Base-by-base conservation (phyloP, 2,329 filamentous ascomycete species). In the Leptographium wingfieldii region DNA sequence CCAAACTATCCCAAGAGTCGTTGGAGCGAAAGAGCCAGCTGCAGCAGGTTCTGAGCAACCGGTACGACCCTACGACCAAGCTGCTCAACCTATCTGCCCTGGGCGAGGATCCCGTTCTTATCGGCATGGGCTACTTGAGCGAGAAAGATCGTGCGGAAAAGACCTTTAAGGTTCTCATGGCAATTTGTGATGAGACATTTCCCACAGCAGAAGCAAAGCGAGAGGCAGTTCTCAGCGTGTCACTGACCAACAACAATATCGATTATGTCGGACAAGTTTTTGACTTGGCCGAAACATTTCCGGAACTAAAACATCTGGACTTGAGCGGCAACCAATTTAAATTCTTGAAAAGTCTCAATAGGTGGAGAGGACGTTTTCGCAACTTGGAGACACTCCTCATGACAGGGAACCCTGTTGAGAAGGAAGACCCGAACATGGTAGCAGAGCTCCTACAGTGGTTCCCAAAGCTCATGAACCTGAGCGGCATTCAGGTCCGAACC, bases 111-210 rank as follows among this genome's bases (percentile, higher is more conserved):
- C 74, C 83, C 2, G 82, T 85, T 61, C 80, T 97, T 5, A 77
- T 84, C 59, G 77, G 81, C 51, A 84, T 91, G 72, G 88, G 88
- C 46, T 87, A 92, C 67, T 91, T 95, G 69, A 81, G 84, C 63
- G 83, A 77, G 61, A 82, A 80, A 61, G 83, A 86, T 3, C 85
- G 85, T 1, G 84, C 88, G 54, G 82, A 87, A 64, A 99, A 96
- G 71, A 88, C 96, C 63, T 96, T 97, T 74, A 89, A 88, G 58
- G 92, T 89, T 1, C 78, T 97, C 63, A 95, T 97, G 88, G 84
- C 83, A 61, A 85, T 96, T 55, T 91, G 89, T 70, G 85, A 95
- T 58, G 76, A 83, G 62, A 80, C 87, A 22, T 95, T 96, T 75
- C 85, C 86, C 65, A 85, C 81, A 2, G 69, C 80, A 14, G 78